Evolutionary conservation across 2,329 filamentous ascomycete genomes (phyloP), one percentile per base, ranked within the genome.

Genomic region (Trichoderma sp.): DNA sequence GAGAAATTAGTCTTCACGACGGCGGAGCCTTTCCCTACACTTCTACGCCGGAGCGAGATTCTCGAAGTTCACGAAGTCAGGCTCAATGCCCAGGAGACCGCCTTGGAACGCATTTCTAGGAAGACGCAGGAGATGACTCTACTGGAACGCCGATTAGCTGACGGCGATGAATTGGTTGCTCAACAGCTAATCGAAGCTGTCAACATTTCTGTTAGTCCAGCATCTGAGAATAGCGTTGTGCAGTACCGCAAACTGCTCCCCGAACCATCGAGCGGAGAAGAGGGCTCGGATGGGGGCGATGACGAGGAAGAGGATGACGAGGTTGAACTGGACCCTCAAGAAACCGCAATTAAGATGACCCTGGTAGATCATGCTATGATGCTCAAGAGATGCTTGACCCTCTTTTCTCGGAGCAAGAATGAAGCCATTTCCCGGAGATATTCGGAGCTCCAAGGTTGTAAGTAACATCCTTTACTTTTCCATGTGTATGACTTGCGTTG

Each of bases 351-450:
- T 75, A 92, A 92, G 78, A 92, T 95, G 80, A 93, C 94, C 0
- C 86, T 98, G 34, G 88, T 97, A 56, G 96, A 98, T 77, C 95
- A 98, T 80, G 93, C 94, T 3, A 88, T 97, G 73, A 91, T 93
- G 80, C 90, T 98, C 76, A 94, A 95, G 83, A 90, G 93, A 74
- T 95, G 93, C 77, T 82, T 98, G 74, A 86, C 86, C 4, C 86
- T 90, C 76, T 93, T 93, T 80, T 86, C 87, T 72, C 89, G 88
- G 80, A 90, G 86, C 83, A 87, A 81, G 51, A 89, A 88, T 80
- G 89, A 85, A 80, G 86, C 83, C 81, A 89, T 88, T 80, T 85
- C 81, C 76, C 84, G 82, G 73, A 84, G 83, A 58, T 84, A 88
- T 36, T 86, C 88, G 77, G 89, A 92, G 78, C 84, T 94, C 43